Conservation (phyloP, 805 yeast species). For the Candida arabinofermentans region DNA sequence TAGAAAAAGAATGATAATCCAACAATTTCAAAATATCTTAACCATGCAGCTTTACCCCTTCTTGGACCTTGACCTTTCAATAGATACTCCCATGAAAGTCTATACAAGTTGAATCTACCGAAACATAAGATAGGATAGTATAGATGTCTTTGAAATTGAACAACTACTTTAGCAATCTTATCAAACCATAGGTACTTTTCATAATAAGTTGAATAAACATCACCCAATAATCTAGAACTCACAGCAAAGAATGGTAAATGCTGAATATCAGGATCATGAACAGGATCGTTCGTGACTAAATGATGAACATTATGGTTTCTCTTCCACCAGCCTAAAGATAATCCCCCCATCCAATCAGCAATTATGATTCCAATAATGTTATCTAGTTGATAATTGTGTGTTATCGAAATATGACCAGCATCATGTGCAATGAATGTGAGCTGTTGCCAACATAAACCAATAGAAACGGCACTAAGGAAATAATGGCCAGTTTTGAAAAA, state of each 20-base stretch:
- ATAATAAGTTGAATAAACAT: slow-evolving; percentile 77
- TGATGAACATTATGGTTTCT: slow-evolving; percentile 93
- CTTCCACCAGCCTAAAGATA: slow-evolving; percentile 94
- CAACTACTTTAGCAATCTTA: slow-evolving; percentile 48
- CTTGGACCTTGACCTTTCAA: slow-evolving; percentile 75
- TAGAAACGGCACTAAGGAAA: slow-evolving; percentile 52
- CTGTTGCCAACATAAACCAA: slow-evolving; percentile 88
- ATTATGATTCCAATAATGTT: slow-evolving; percentile 67
- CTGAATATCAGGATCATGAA: slow-evolving; percentile 92
- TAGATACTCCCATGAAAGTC: slow-evolving; percentile 76
- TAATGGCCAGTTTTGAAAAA: slow-evolving; percentile 45
- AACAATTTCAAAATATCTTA: slow-evolving; percentile 69
- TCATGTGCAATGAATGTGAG: slow-evolving; percentile 85
- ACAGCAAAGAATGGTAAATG: slow-evolving; percentile 91
- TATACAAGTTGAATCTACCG: slow-evolving; percentile 82
- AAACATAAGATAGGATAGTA: slow-evolving; percentile 78
- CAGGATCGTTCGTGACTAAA: slow-evolving; percentile 85
- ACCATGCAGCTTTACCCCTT: slow-evolving; percentile 81
- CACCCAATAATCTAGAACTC: slow-evolving; percentile 61
- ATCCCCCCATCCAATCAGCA: slow-evolving; percentile 83
- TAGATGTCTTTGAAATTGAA: slow-evolving; percentile 63
- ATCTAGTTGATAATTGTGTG: slow-evolving; percentile 76
- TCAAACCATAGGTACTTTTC: slow-evolving; percentile 67
- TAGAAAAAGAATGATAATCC: slow-evolving; percentile 69
- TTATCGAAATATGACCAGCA: slow-evolving; percentile 81